A percentile compares a stretch with the other conserved stretches of the same genome.
Conservation (phyloP, 768 basidiomycete species). For the Panus rudis region DNA sequence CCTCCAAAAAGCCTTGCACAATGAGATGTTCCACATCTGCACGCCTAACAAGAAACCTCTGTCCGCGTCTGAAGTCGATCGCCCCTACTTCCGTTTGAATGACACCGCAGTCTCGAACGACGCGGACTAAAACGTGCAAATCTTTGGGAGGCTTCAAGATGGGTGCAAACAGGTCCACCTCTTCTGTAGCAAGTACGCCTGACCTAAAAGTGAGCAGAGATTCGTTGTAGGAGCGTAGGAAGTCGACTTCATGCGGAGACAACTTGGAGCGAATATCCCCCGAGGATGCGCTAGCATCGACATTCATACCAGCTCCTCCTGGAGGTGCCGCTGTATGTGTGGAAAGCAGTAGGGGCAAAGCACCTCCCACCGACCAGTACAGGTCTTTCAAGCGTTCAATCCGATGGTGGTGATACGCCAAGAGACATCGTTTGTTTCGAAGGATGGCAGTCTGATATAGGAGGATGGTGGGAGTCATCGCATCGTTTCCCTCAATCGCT, state of each 20-base stretch:
- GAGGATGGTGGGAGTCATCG: slow-evolving; percentile 53
- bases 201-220: slow-evolving; percentile 79
- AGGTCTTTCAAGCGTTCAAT: slow-evolving; percentile 76
- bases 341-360: slow-evolving; percentile 74
- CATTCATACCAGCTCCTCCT: slow-evolving; percentile 2
- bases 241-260: slow-evolving; percentile 79
- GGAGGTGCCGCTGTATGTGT: neutral
- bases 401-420: slow-evolving; percentile 89
- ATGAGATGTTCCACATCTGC: slow-evolving; percentile 93
- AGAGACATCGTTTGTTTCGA: slow-evolving; percentile 92
- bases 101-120: slow-evolving; percentile 83
- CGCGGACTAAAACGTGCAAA: slow-evolving; percentile 80
- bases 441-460: slow-evolving; percentile 85
- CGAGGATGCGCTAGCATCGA: slow-evolving; percentile 3
- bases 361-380: slow-evolving; percentile 88
- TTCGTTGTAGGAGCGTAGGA: slow-evolving; percentile 72
- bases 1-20: slow-evolving; percentile 87
- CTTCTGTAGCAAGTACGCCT: slow-evolving; percentile 53
- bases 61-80: slow-evolving; percentile 85
- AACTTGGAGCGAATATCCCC: slow-evolving; percentile 64
- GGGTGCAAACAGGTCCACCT: slow-evolving; percentile 81
- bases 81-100: slow-evolving; percentile 89
- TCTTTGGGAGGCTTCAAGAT: slow-evolving; percentile 84
- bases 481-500: slow-evolving; percentile 36
- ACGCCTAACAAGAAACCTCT: slow-evolving; percentile 81